phyloP scores from a whole-genome alignment of 2,329 filamentous ascomycete species.

The Torrubiellomyces zombiae region DNA sequence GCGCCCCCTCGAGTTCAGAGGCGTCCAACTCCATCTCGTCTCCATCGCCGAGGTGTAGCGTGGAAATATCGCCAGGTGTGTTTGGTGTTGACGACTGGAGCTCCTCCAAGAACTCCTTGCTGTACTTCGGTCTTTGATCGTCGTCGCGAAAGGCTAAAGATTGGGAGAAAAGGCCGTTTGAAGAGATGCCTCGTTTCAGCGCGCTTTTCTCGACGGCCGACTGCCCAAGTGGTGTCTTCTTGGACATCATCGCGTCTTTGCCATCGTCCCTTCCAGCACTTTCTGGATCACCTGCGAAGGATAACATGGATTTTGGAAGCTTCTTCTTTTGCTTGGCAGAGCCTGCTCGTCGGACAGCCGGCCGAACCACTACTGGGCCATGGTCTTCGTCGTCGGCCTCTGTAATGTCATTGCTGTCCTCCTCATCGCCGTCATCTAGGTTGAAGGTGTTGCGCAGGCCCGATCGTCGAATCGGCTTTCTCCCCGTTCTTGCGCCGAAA shows the following conservation, averaged over 20 bases:
- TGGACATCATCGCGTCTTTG: slow-evolving; percentile 39
- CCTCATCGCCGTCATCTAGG: slow-evolving; percentile 24
- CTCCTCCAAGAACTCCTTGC: slow-evolving; percentile 70
- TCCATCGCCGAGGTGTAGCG: slow-evolving; percentile 26
- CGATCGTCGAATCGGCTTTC: slow-evolving; percentile 41
- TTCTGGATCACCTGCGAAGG: slow-evolving; percentile 48
- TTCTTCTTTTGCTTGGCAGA: slow-evolving; percentile 53
- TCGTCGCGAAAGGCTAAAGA: slow-evolving; percentile 33
- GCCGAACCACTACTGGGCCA: slow-evolving; percentile 31
- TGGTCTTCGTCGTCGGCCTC: slow-evolving; percentile 26
- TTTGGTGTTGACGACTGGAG: slow-evolving; percentile 74
- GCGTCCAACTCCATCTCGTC: slow-evolving; percentile 39
- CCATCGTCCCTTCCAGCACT: slow-evolving; percentile 34
- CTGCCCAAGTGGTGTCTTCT: slow-evolving; percentile 48
- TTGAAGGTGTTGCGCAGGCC: slow-evolving; percentile 39
- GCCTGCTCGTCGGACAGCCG: slow-evolving; percentile 26
- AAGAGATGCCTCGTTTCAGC: slow-evolving; percentile 31
- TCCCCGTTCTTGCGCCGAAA: slow-evolving; percentile 25
- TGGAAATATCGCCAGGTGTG: slow-evolving; percentile 50
- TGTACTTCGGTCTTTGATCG: slow-evolving; percentile 64
- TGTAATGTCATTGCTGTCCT: slow-evolving; percentile 11
- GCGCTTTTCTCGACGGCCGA: slow-evolving; percentile 52
- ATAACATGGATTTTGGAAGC: slow-evolving; percentile 39
- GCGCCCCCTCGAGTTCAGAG: slow-evolving; percentile 44
- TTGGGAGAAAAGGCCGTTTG: slow-evolving; percentile 36